phyloP scores from a whole-genome alignment of 78 protist genomes.

The Dictyostelium brefeldianum region DNA sequence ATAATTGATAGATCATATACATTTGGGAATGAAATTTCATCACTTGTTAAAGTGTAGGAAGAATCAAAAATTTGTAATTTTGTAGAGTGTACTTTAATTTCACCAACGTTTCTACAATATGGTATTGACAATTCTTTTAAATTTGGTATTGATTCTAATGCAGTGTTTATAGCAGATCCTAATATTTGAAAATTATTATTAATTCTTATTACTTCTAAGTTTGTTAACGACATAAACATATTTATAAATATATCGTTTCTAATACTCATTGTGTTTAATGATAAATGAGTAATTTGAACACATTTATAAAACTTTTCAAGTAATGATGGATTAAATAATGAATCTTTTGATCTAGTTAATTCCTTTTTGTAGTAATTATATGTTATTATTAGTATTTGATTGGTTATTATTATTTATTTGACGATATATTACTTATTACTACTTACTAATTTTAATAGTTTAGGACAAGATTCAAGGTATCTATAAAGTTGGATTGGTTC shows the following conservation, averaged over 20 bases:
- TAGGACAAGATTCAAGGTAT: constrained; percentile 20
- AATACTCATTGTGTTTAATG: neutral
- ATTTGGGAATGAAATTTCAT: constrained; percentile 26
- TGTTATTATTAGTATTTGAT: neutral
- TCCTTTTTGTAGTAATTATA: neutral
- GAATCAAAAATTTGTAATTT: neutral
- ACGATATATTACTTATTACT: too few relatives aligned
- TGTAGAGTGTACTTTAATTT: neutral
- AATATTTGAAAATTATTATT: constrained; percentile 13
- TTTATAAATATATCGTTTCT: neutral
- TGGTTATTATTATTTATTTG: neutral
- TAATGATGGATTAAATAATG: constrained; percentile 6
- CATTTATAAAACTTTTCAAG: constrained; percentile 4
- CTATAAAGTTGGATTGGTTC: constrained; percentile 5
- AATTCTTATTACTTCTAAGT: neutral
- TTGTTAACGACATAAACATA: neutral
- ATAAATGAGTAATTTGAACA: constrained; percentile 11
- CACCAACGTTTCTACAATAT: constrained; percentile 38
- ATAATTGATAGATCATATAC: neutral
- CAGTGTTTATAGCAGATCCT: neutral
- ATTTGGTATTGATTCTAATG: constrained; percentile 6
- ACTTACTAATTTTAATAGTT: constrained; percentile 13
- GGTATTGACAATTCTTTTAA: neutral
- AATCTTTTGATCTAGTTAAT: neutral
- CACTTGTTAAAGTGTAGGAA: constrained; percentile 7